Evolutionary conservation across 352 stramenopile genomes (phyloP), one percentile per base, ranked within the genome.

Genomic region (Globisporangium orthogonon): DNA sequence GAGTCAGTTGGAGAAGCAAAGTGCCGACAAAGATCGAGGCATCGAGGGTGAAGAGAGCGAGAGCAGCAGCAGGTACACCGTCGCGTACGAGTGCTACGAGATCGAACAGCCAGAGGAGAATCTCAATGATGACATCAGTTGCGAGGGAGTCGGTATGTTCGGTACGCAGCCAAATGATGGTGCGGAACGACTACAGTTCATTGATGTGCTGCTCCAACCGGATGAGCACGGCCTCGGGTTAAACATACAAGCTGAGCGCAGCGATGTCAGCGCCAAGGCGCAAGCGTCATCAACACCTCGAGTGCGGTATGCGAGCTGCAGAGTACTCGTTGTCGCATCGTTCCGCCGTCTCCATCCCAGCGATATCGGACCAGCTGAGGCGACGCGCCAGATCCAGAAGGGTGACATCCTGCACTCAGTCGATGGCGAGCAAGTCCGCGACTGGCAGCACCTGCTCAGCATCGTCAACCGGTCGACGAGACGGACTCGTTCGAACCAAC

Each of bases 281-380:
- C 23, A 23, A 23, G 23, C 23, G 23, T 23, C 23, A 23, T 23
- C 23, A 23, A 23, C 23, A 23, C 23, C 23, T 23, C 23, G 23
- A 23, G 23, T 23, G 23, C 23, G 23, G 0, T 37, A 5, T 37
- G 4, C 33, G 30, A 37, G 7, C 4, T 9, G 6, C 13, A 54
- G 7, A 2, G 31, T 62, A 4, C 35, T 76, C 4, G 54, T 86
- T n/a, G 65, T 74, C 23, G 56, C 62, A 23, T 85, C 71, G 1
- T 88, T 88, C 45, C 71, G 78, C 7, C 69, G 74, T 17, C 31
- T 76, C 9, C 62, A 73, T 40, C 30, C 28, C 0, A 7, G 53
- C 1, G 78, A 86, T 48, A 39, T 78, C 14, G 78, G 76, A 6
- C 78, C 78, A 7, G 78, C 78, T 0, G 78, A 88, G 50, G 66